These are phyloP conservation scores for Oryza officinalis DNA, from an alignment of 176 grass and related monocot species.

Conservation along the genomic window DNA sequence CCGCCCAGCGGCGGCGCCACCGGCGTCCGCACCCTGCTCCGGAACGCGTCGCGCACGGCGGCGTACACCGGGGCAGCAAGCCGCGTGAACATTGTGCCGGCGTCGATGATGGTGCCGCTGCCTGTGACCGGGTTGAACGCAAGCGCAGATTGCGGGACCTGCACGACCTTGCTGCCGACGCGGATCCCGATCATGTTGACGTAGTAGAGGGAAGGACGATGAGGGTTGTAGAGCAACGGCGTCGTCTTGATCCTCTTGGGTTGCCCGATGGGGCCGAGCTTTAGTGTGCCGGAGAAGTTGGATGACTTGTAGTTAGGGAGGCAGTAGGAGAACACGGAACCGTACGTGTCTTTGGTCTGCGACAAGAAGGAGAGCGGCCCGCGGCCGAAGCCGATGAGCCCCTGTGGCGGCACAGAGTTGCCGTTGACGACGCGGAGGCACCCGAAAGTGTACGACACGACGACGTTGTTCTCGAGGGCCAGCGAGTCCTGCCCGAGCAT, in stretches of 20 bases:
- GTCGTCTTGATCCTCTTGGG: slow-evolving; percentile 66
- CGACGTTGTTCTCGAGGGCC: slow-evolving; percentile 35
- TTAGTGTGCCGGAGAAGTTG: slow-evolving; percentile 76
- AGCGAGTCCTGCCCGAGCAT: slow-evolving; percentile 61
- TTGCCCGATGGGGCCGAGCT: slow-evolving; percentile 61
- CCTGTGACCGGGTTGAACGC: slow-evolving; percentile 63
- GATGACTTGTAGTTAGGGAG: slow-evolving; percentile 74
- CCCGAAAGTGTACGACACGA: slow-evolving; percentile 61
- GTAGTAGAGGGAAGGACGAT: slow-evolving; percentile 79
- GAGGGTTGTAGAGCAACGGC: slow-evolving; percentile 62
- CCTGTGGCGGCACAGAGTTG: slow-evolving; percentile 60
- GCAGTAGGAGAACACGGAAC: slow-evolving; percentile 78
- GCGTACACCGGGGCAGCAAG: slow-evolving; percentile 60
- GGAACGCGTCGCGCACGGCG: slow-evolving; percentile 74
- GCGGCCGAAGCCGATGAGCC: slow-evolving; percentile 76
- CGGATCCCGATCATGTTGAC: slow-evolving; percentile 66
- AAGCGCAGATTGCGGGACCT: slow-evolving; percentile 38
- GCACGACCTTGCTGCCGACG: slow-evolving; percentile 54
- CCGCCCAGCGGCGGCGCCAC: slow-evolving; percentile 55
- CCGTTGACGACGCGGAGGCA: slow-evolving; percentile 60
- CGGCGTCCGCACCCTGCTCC: slow-evolving; percentile 39
- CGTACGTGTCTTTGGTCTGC: slow-evolving; percentile 62
- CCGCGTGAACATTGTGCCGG: slow-evolving; percentile 83
- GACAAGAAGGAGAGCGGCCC: slow-evolving; percentile 71
- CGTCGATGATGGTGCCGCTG: slow-evolving; percentile 67